Conservation (phyloP, 768 basidiomycete genomes). For the Podaxis sp. region DNA sequence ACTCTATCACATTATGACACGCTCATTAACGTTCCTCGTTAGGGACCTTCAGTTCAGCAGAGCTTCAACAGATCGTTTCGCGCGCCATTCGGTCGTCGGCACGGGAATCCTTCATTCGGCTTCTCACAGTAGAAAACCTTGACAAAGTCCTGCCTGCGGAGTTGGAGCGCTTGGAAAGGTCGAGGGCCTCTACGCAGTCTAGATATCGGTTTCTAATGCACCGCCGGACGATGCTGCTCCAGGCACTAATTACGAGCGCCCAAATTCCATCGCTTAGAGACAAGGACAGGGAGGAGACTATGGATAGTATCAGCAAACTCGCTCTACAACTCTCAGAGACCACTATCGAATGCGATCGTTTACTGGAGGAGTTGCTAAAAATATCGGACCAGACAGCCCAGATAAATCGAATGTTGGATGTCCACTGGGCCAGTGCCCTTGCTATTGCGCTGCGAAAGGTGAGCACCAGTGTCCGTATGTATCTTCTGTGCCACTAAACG, state of each 20-base stretch:
- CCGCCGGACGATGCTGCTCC: slow-evolving; percentile 67
- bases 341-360: slow-evolving; percentile 55
- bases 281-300: slow-evolving; percentile 36
- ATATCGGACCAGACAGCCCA: slow-evolving; percentile 66
- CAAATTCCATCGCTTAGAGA: slow-evolving; percentile 28
- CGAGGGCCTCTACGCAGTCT: slow-evolving; percentile 56
- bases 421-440: slow-evolving; percentile 75
- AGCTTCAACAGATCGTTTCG: slow-evolving; percentile 73
- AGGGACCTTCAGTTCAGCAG: slow-evolving; percentile 60
- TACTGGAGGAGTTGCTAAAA: slow-evolving; percentile 55
- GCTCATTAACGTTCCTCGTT: slow-evolving; percentile 13
- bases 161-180: slow-evolving; percentile 51
- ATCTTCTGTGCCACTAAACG: neutral
- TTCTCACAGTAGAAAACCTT: slow-evolving; percentile 62
- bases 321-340: slow-evolving; percentile 61
- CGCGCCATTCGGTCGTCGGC: slow-evolving; percentile 69
- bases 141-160: slow-evolving; percentile 62
- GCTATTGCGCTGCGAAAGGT: slow-evolving; percentile 76
- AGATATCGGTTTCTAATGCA: slow-evolving; percentile 69
- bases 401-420: slow-evolving; percentile 56
- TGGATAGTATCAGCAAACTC: slow-evolving; percentile 40
- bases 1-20: slow-evolving; percentile 1
- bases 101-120: slow-evolving; percentile 67
- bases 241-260: slow-evolving; percentile 58
- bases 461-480: slow-evolving; percentile 12